phyloP scores from a whole-genome alignment of 495 filamentous ascomycete genomes.

The Aspergillus asperescens region DNA sequence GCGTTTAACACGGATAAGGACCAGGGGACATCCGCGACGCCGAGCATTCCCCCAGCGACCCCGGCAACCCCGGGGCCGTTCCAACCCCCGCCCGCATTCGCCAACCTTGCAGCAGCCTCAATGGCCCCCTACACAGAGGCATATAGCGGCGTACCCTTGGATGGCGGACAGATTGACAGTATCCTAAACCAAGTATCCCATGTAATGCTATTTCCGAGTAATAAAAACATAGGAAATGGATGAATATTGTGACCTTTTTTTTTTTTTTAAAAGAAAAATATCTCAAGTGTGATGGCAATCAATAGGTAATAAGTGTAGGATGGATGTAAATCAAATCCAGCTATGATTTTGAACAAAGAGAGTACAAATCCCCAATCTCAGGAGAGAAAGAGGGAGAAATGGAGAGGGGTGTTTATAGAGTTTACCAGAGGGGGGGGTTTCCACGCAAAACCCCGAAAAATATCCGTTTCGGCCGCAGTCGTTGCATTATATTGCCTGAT shows the following conservation, averaged over 20 bases:
- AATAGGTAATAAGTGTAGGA: neutral
- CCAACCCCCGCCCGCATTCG: slow-evolving; percentile 27
- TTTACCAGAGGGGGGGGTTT: neutral
- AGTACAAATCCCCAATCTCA: too few relatives aligned
- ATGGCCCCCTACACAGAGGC: slow-evolving; percentile 13
- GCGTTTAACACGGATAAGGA: slow-evolving; percentile 28
- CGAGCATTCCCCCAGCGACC: slow-evolving; percentile 17
- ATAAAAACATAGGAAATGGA: slow-evolving; percentile 20
- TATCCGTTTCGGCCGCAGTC: slow-evolving; percentile 15
- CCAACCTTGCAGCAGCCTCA: slow-evolving; percentile 11
- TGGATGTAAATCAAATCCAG: neutral
- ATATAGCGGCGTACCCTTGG: slow-evolving; percentile 4
- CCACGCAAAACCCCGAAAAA: neutral
- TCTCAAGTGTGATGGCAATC: neutral
- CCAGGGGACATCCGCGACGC: neutral
- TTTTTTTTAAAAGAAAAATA: too few relatives aligned
- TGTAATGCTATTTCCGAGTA: slow-evolving; percentile 42
- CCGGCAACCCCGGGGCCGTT: too few relatives aligned
- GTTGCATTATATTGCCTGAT: neutral
- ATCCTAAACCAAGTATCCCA: slow-evolving; percentile 35
- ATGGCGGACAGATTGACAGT: slow-evolving; percentile 18
- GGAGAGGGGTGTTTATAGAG: slow-evolving; percentile 2
- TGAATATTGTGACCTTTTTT: too few relatives aligned
- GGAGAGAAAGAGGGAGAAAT: neutral
- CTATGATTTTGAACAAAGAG: too few relatives aligned